phyloP scores from a whole-genome alignment of 2,329 filamentous ascomycete species.

The Nothomitra cinnamomea region DNA sequence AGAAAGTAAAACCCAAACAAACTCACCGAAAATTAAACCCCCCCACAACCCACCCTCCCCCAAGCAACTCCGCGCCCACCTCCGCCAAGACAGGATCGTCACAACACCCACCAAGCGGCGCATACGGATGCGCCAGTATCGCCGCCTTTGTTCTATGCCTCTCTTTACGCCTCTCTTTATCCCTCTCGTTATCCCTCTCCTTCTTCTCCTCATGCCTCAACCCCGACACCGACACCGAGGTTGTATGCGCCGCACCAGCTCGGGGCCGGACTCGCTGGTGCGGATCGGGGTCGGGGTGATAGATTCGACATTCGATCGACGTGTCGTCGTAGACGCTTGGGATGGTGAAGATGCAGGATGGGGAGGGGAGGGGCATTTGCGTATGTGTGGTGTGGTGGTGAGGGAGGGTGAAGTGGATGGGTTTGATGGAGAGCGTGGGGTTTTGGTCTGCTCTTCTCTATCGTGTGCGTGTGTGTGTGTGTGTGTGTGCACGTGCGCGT shows the following conservation, averaged over 20 bases:
- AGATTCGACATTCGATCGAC: constrained; percentile 64
- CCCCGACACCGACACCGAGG: too few species aligned
- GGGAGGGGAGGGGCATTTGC: not conserved
- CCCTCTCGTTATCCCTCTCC: too few species aligned
- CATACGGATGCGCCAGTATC: constrained; percentile 85
- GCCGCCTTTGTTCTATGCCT: constrained; percentile 23
- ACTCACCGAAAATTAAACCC: constrained; percentile 83
- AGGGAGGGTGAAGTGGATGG: too few species aligned
- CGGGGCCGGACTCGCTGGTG: not conserved
- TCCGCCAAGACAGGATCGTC: constrained; percentile 67
- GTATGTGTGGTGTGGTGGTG: too few species aligned
- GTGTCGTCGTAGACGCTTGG: constrained; percentile 70
- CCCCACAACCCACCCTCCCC: constrained; percentile 54
- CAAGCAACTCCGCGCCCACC: constrained; percentile 46
- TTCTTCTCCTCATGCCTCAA: too few species aligned
- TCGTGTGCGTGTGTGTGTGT: too few species aligned
- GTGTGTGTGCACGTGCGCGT: too few species aligned
- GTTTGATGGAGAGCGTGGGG: too few species aligned
- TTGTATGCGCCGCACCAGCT: not conserved
- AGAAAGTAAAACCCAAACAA: not conserved
- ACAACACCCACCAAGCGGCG: constrained; percentile 66
- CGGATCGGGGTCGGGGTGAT: constrained; percentile 41
- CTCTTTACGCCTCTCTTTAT: not conserved
- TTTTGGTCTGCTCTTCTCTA: too few species aligned
- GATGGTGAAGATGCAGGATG: constrained; percentile 41